A percentile compares a stretch with the other conserved stretches of the same genome.
phyloP scores from a whole-genome alignment of 192 early-diverging fungal genomes.

The Umbelopsis isabellina region DNA sequence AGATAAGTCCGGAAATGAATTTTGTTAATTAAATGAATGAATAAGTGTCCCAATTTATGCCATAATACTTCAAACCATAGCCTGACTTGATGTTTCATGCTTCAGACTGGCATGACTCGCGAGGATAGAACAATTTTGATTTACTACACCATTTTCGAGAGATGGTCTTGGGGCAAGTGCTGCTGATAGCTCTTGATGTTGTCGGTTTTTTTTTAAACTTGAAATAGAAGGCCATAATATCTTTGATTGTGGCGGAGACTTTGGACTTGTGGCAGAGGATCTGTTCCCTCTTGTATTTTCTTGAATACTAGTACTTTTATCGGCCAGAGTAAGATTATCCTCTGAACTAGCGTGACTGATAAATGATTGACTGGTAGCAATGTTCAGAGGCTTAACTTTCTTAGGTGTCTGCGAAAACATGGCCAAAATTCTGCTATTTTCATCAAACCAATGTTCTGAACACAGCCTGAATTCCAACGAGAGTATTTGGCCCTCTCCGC shows the following conservation, averaged over 20 bases:
- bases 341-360: too few species aligned
- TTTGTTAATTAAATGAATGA: too few species aligned
- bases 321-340: neutral
- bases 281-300: neutral
- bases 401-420: constrained; percentile 48
- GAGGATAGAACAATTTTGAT: neutral
- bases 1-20: too few species aligned
- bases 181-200: neutral
- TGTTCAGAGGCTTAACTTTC: neutral
- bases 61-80: too few species aligned
- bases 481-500: constrained; percentile 49
- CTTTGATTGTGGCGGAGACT: neutral
- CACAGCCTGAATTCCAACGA: constrained; percentile 75
- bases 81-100: neutral
- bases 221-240: neutral
- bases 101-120: neutral
- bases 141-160: neutral
- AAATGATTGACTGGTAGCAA: neutral
- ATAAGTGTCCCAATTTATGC: too few species aligned
- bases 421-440: constrained; percentile 61
- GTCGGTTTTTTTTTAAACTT: neutral
- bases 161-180: neutral
- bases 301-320: neutral
- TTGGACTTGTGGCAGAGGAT: neutral
- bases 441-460: constrained; percentile 70